These are phyloP conservation scores for Aquilaria agallochum DNA, from an alignment of 441 rosid genomes.

Conservation along the genomic window DNA sequence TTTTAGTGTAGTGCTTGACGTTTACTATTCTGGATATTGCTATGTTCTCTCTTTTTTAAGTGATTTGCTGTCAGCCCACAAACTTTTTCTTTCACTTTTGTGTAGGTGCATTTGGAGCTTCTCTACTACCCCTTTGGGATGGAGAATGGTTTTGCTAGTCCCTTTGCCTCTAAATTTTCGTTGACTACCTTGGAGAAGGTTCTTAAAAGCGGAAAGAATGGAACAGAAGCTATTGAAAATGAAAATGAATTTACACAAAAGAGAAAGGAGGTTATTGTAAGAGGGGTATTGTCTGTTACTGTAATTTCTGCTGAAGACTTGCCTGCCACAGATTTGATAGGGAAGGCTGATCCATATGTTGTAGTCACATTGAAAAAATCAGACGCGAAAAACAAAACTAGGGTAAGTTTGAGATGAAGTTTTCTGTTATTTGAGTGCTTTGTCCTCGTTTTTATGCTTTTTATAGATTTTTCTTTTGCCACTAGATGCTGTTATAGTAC, in stretches of 20 bases:
- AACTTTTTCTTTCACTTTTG: neutral
- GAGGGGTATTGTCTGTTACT: constrained; percentile 85
- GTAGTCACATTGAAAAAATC: constrained; percentile 87
- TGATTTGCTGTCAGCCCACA: too few species aligned
- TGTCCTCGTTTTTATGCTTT: neutral
- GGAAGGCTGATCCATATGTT: constrained; percentile 94
- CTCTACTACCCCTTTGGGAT: constrained; percentile 72
- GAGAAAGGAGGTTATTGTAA: constrained; percentile 66
- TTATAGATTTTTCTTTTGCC: neutral
- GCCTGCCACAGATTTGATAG: constrained; percentile 79
- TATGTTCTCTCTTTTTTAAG: too few species aligned
- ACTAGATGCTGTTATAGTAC: neutral
- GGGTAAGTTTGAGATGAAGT: constrained; percentile 39
- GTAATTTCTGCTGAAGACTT: constrained; percentile 88
- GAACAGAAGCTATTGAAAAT: constrained; percentile 33
- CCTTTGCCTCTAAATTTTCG: constrained; percentile 43
- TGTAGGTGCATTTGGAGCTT: constrained; percentile 90
- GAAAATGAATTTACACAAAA: constrained; percentile 37
- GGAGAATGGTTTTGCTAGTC: constrained; percentile 53
- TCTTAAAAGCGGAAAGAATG: constrained; percentile 51
- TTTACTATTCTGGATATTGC: too few species aligned
- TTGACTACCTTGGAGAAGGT: constrained; percentile 82
- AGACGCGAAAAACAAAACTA: constrained; percentile 68
- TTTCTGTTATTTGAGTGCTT: too few species aligned
- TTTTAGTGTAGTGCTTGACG: too few species aligned